phyloP scores from a whole-genome alignment of 1,139 yeast species.

The Pichia sp. region DNA sequence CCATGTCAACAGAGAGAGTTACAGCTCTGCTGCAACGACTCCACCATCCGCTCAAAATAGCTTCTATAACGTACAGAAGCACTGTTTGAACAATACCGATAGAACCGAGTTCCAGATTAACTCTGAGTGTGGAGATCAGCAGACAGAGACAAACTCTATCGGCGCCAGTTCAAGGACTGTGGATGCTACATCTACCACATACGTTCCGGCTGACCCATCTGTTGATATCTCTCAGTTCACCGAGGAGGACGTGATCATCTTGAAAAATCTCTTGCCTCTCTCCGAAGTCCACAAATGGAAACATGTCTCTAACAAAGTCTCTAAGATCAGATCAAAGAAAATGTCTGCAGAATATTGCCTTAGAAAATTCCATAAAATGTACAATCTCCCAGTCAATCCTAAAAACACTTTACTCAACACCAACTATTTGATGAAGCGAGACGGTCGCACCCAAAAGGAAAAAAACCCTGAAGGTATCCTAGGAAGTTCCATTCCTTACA shows the following conservation, averaged over 20 bases:
- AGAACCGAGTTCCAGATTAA: no score
- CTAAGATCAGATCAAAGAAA: conserved; percentile 26
- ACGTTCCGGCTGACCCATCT: conserved; percentile 20
- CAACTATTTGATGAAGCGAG: conserved; percentile 16
- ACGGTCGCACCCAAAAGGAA: conserved; percentile 6
- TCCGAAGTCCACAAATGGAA: conserved; percentile 30
- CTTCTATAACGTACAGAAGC: no score
- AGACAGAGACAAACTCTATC: no score
- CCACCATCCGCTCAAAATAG: no score
- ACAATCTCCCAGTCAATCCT: conserved; percentile 24
- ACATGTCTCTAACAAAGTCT: conserved; percentile 23
- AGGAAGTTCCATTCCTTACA: conserved; percentile 28
- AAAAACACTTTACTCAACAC: conserved; percentile 18
- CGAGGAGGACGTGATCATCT: conserved; percentile 24
- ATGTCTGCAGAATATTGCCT: conserved; percentile 25
- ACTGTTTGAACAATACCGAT: no score
- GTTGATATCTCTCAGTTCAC: conserved; percentile 22
- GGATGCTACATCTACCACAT: no score
- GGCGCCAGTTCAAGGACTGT: no score
- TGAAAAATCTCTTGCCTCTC: conserved; percentile 23
- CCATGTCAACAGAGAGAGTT: no score
- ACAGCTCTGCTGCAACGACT: no score
- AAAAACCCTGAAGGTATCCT: conserved; percentile 24
- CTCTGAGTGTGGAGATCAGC: no score
- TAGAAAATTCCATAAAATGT: conserved; percentile 27